Percentiles rank a stretch among this genome's conserved stretches.
Evolutionary conservation across 139 green algal genomes (phyloP).

Genomic region (Picochlorum costavermella): DNA sequence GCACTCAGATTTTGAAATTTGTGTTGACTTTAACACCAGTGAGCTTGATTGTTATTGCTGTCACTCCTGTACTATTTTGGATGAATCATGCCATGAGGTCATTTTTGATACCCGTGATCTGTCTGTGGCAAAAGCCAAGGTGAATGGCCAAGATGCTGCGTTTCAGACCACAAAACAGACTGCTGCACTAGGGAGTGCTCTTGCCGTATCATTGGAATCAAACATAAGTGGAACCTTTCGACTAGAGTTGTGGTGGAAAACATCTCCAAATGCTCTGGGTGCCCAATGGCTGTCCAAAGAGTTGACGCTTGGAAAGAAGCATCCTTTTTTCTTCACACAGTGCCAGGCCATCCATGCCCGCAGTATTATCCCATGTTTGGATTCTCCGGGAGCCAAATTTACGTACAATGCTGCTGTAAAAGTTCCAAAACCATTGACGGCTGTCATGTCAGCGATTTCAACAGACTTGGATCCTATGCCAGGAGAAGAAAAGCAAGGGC

Average conservation of each 20-base stretch:
- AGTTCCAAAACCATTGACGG: slow-evolving; percentile 53
- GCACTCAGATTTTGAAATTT: slow-evolving; percentile 22
- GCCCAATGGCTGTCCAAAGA: slow-evolving; percentile 71
- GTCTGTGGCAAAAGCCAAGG: slow-evolving; percentile 20
- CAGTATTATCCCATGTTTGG: slow-evolving; percentile 83
- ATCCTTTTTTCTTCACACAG: slow-evolving; percentile 87
- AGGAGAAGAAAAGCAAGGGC: neutral
- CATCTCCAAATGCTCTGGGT: slow-evolving; percentile 43
- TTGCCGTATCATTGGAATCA: slow-evolving; percentile 13
- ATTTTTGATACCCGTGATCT: slow-evolving; percentile 55
- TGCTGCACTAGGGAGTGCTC: slow-evolving; percentile 5
- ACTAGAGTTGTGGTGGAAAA: slow-evolving; percentile 13
- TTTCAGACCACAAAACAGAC: slow-evolving; percentile 7
- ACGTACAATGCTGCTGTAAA: slow-evolving; percentile 63
- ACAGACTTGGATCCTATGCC: slow-evolving; percentile 17
- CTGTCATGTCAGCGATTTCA: slow-evolving; percentile 72
- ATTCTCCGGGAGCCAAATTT: slow-evolving; percentile 76
- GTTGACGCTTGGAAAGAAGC: slow-evolving; percentile 69
- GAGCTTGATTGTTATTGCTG: slow-evolving; percentile 15
- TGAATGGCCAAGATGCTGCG: slow-evolving; percentile 13
- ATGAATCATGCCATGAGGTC: slow-evolving; percentile 19
- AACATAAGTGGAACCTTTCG: slow-evolving; percentile 2
- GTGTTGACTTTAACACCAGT: slow-evolving; percentile 32
- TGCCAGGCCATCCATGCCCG: slow-evolving; percentile 93
- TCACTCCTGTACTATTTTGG: slow-evolving; percentile 13